A percentile compares a stretch with the other conserved stretches of the same genome.
Evolutionary conservation across 2,329 filamentous ascomycete species (phyloP).

Genomic region (Sclerotinia glacialis): DNA sequence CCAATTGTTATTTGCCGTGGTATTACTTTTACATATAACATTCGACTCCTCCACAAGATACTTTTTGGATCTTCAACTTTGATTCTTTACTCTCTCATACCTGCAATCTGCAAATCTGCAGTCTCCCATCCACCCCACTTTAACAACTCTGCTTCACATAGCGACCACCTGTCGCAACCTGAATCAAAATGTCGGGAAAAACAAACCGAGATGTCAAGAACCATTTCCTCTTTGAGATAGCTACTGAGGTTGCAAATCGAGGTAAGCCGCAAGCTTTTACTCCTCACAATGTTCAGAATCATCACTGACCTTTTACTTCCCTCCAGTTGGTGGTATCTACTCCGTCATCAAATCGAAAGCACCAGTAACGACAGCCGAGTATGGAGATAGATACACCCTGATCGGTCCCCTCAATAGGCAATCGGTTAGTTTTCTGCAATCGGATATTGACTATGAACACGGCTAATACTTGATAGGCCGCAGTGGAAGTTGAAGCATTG

Average conservation of each 20-base stretch:
- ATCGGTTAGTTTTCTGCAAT: constrained; percentile 61
- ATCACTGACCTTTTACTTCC: not conserved
- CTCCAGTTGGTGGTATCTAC: constrained; percentile 91
- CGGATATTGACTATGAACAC: constrained; percentile 15
- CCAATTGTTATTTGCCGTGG: not conserved
- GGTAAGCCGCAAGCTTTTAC: constrained; percentile 51
- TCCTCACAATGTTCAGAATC: constrained; percentile 19
- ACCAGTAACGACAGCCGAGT: constrained; percentile 94
- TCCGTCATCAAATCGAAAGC: constrained; percentile 99
- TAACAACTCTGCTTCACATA: not conserved
- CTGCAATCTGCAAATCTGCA: constrained; percentile 6
- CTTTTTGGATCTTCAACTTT: constrained; percentile 13
- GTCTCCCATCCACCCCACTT: constrained; percentile 4
- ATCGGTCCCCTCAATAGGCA: constrained; percentile 91
- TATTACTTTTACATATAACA: not conserved
- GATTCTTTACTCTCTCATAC: not conserved
- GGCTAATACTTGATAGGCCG: constrained; percentile 58
- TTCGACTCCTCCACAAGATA: not conserved
- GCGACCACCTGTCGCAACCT: constrained; percentile 12
- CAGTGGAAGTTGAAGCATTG: constrained; percentile 95
- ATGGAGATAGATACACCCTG: constrained; percentile 94
- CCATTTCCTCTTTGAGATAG: constrained; percentile 93
- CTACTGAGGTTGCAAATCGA: constrained; percentile 95
- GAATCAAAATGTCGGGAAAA: constrained; percentile 27
- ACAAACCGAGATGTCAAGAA: constrained; percentile 72